phyloP scores from a whole-genome alignment of 2,329 filamentous ascomycete genomes.

The Penicillium concentricum region DNA sequence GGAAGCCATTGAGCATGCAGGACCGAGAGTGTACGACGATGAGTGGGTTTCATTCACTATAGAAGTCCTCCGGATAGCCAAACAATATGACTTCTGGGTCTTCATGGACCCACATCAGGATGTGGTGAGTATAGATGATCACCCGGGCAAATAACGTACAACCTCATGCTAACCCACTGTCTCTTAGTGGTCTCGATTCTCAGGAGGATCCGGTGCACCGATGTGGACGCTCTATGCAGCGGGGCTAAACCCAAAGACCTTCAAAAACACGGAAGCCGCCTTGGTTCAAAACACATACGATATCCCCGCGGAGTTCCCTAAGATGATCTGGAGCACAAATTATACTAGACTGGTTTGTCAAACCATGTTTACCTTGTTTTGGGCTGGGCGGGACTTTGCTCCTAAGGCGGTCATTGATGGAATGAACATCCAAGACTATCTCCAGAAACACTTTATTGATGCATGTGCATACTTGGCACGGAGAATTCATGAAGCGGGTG shows the following conservation, averaged over 20 bases:
- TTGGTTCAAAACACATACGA: constrained; percentile 93
- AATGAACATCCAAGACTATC: constrained; percentile 92
- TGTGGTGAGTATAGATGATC: constrained; percentile 62
- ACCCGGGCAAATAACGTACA: neutral
- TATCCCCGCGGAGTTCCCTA: constrained; percentile 81
- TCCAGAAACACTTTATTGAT: constrained; percentile 80
- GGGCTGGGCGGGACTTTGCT: constrained; percentile 84
- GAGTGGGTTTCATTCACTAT: constrained; percentile 92
- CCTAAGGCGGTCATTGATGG: constrained; percentile 95
- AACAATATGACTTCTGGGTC: constrained; percentile 88
- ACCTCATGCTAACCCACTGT: constrained; percentile 28
- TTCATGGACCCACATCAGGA: constrained; percentile 99
- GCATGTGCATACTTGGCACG: constrained; percentile 79
- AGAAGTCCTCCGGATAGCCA: constrained; percentile 76
- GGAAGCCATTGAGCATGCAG: constrained; percentile 95
- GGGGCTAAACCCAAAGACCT: constrained; percentile 81
- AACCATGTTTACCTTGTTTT: constrained; percentile 93
- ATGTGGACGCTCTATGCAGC: constrained; percentile 98
- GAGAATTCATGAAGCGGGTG: constrained; percentile 84
- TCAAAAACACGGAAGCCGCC: constrained; percentile 83
- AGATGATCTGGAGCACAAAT: constrained; percentile 99
- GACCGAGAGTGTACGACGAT: constrained; percentile 90
- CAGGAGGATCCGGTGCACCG: constrained; percentile 90
- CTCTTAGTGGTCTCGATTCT: constrained; percentile 82
- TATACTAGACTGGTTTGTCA: constrained; percentile 84